Conservation (phyloP, 805 yeast genomes). For the Metschnikowia anglica region DNA sequence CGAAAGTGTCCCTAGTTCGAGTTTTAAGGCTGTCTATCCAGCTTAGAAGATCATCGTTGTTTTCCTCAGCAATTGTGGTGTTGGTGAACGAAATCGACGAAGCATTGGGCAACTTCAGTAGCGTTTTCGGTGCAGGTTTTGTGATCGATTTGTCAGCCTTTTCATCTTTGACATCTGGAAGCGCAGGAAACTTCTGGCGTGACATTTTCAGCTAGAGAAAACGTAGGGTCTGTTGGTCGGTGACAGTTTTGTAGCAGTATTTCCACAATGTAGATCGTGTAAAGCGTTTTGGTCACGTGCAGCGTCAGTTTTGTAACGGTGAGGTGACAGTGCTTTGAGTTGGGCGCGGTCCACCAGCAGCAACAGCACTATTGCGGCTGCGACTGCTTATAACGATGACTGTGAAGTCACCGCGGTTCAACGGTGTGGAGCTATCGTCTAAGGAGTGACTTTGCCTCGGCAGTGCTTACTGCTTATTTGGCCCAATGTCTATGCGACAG, state of each 20-base stretch:
- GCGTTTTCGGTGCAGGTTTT: not conserved
- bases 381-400: too few species aligned
- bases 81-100: slow-evolving; percentile 6
- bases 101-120: not conserved
- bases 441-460: too few species aligned
- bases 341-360: too few species aligned
- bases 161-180: not conserved
- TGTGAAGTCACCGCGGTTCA: too few species aligned
- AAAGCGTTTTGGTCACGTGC: too few species aligned
- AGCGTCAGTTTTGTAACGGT: too few species aligned
- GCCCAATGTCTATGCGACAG: too few species aligned
- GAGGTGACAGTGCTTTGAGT: too few species aligned
- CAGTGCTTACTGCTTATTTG: too few species aligned
- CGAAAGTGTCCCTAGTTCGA: slow-evolving; percentile 14
- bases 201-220: not conserved
- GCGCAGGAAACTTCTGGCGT: slow-evolving; percentile 3
- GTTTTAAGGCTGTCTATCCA: slow-evolving; percentile 21
- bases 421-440: too few species aligned
- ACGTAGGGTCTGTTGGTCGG: not conserved
- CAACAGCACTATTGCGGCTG: too few species aligned
- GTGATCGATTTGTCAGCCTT: not conserved
- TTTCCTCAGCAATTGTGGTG: slow-evolving; percentile 7
- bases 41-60: slow-evolving; percentile 14
- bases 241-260: not conserved
- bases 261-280: too few species aligned